Base-by-base conservation (phyloP, 1,139 yeast genomes). In the Ogataea hybrid region DNA sequence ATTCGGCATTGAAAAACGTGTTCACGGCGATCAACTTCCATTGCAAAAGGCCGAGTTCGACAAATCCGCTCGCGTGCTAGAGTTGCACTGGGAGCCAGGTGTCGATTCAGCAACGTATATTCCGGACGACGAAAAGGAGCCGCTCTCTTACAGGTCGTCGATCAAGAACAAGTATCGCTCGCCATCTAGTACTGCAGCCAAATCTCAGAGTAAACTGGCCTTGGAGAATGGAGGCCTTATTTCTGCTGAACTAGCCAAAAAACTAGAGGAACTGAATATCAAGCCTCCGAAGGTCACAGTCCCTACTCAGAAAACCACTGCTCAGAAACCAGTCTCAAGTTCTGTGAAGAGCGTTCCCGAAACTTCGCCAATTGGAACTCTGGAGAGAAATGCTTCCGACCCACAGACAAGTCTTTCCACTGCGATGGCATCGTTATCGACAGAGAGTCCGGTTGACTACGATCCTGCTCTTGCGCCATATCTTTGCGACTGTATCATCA, bases 1-100 rank as follows among this genome's bases (percentile, higher is more conserved):
- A 54, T 84, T 90, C 67, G 97, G 98, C 32, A 87, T 92, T 53
- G 98, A 92, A 63, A 92, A 92, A 67, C 79, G 98, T 57, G 97
- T 92, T 21, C 98, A 92, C 58, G 97, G 97, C 32, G 98, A 92
- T 65, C 98, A 92, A 63, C 71, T 92, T 44, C 98, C 98, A 12
- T 70, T 92, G 49, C 81, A 79, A 20, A 89, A 89, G n/a, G 64
- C 97, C 4, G 97, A 92, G 61, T 92, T 85, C 63, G 94, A 87
- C 59, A 84, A 83, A 58, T 61, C 63, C 21, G 71, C 76, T 27
- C 73, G 89, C 38, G 67, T 80, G 5, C 71, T 92, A 56, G 97
- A 90, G 62, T 70, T 92, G 39, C 89, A 77, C 61, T 92, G 98
- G 98, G 95, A 88, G 62, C 79, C 79, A 47, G 95, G 94, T 12